These are phyloP conservation scores for Malassezia dermatis DNA, from an alignment of 1,284 basidiomycete genomes.

Conservation along the genomic window DNA sequence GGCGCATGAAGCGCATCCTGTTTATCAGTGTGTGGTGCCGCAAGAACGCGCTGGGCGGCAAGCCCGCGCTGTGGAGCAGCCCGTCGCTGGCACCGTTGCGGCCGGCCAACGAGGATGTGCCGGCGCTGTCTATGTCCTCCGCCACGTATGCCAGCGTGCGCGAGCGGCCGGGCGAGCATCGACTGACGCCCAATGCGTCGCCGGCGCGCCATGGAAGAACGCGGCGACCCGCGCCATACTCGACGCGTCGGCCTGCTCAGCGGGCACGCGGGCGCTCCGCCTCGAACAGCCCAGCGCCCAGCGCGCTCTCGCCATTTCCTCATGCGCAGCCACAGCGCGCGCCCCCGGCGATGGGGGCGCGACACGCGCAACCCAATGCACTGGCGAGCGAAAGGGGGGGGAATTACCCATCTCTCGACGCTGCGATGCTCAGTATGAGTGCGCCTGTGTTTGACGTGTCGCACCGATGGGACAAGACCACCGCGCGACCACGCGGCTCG, in stretches of 20 bases:
- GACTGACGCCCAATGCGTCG: conserved; percentile 9
- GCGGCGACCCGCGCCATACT: conserved; percentile 3
- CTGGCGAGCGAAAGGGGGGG: background rate
- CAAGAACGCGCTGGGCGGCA: conserved; percentile 51
- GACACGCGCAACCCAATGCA: background rate
- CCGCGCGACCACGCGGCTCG: background rate
- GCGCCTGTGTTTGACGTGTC: conserved; percentile 17
- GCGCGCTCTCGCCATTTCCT: conserved; percentile 40
- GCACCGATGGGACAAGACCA: background rate
- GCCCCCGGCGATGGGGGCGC: background rate
- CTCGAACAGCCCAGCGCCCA: conserved; percentile 34
- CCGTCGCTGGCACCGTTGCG: conserved; percentile 2
- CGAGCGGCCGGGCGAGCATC: conserved; percentile 2
- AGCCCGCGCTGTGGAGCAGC: conserved; percentile 19
- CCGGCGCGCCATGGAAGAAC: background rate
- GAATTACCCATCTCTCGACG: conserved; percentile 25
- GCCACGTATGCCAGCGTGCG: background rate
- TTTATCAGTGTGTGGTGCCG: conserved; percentile 91
- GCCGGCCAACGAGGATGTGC: background rate
- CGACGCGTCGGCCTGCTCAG: background rate
- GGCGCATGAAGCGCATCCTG: conserved; percentile 76
- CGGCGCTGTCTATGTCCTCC: background rate
- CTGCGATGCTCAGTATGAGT: conserved; percentile 29
- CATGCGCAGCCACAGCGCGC: conserved; percentile 20
- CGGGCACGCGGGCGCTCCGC: conserved; percentile 8